Percentiles rank a stretch among this genome's conserved stretches.
Conservation (phyloP, 2,329 filamentous ascomycete genomes). For the Fusarium penzigii region DNA sequence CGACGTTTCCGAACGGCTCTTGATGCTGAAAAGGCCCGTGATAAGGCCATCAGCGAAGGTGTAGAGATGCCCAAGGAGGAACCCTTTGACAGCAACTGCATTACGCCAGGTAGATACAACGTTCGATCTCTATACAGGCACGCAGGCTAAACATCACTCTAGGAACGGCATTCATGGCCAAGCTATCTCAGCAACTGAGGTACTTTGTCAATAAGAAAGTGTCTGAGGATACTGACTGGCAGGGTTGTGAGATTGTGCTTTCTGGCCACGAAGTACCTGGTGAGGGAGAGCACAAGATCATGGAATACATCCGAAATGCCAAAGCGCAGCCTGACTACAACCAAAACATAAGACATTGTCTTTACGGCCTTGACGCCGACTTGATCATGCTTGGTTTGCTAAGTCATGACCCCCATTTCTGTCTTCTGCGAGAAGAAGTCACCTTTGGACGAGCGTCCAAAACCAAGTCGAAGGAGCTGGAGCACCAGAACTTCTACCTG, state of each 20-base stretch:
- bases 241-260: conserved; percentile 91
- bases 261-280: conserved; percentile 98
- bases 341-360: conserved; percentile 89
- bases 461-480: conserved; percentile 90
- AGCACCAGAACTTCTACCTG: conserved; percentile 98
- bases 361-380: conserved; percentile 96
- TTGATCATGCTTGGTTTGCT: conserved; percentile 97
- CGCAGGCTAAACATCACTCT: not conserved
- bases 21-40: conserved; percentile 84
- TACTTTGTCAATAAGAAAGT: conserved; percentile 99
- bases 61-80: conserved; percentile 93
- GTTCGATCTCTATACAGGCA: not conserved
- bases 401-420: conserved; percentile 98
- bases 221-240: conserved; percentile 95
- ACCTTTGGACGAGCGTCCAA: conserved; percentile 90
- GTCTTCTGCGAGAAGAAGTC: conserved; percentile 92
- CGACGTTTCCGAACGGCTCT: conserved; percentile 92
- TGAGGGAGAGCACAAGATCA: conserved; percentile 99
- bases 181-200: conserved; percentile 88
- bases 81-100: conserved; percentile 98
- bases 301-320: conserved; percentile 98
- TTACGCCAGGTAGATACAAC: conserved; percentile 70
- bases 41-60: conserved; percentile 88
- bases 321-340: conserved; percentile 95
- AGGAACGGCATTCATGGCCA: conserved; percentile 95